A percentile compares a stretch with the other conserved stretches of the same genome.
phyloP scores from a whole-genome alignment of 495 filamentous ascomycete genomes.

The Saxophila tyrrhenica region DNA sequence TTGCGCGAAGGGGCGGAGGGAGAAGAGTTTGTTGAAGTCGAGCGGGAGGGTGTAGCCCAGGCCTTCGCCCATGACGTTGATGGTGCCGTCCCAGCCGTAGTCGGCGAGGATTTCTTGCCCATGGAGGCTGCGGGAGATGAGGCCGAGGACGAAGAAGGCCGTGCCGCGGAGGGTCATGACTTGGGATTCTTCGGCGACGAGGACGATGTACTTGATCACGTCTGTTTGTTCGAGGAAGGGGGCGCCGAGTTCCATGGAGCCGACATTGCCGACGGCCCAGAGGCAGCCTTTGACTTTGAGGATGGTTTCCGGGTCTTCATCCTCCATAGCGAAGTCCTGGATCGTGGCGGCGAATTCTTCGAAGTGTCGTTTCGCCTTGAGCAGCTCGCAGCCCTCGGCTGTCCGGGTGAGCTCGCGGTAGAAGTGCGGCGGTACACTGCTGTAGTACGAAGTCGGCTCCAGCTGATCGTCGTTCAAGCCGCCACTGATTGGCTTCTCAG shows the following conservation, averaged over 20 bases:
- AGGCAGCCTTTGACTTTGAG: slow-evolving; percentile 93
- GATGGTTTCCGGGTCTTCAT: slow-evolving; percentile 75
- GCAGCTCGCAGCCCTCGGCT: slow-evolving; percentile 76
- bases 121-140: slow-evolving; percentile 85
- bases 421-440: slow-evolving; percentile 84
- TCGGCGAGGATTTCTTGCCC: slow-evolving; percentile 80
- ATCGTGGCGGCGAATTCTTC: slow-evolving; percentile 84
- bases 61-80: slow-evolving; percentile 69
- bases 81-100: slow-evolving; percentile 83
- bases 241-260: slow-evolving; percentile 93
- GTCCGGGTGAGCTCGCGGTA: slow-evolving; percentile 92
- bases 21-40: slow-evolving; percentile 64
- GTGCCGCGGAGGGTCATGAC: slow-evolving; percentile 89
- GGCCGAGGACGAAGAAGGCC: slow-evolving; percentile 86
- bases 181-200: slow-evolving; percentile 74
- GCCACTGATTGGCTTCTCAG: slow-evolving; percentile 37
- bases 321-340: slow-evolving; percentile 67
- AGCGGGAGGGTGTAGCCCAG: slow-evolving; percentile 77
- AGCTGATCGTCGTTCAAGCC: slow-evolving; percentile 39
- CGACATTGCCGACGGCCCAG: slow-evolving; percentile 96
- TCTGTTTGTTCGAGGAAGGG: slow-evolving; percentile 82
- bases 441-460: slow-evolving; percentile 44
- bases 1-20: slow-evolving; percentile 5
- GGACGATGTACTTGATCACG: slow-evolving; percentile 71
- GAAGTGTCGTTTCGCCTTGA: slow-evolving; percentile 90